Percentiles rank a stretch among this genome's conserved stretches.
Evolutionary conservation across 2,329 filamentous ascomycete genomes (phyloP).

Genomic region (Colletotrichum zoysiae): DNA sequence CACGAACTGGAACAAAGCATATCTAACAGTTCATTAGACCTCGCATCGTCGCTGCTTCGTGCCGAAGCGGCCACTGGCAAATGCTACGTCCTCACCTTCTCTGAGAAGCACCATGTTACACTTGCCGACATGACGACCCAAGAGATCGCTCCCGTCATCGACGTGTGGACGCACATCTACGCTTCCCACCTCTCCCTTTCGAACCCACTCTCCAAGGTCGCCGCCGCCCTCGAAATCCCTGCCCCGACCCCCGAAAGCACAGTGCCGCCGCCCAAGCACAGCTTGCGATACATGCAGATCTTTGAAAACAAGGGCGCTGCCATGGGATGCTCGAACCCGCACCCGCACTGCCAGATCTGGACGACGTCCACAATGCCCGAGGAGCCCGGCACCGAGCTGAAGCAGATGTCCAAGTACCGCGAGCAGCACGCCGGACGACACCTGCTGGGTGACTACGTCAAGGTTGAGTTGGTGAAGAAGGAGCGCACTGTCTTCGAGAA

Average conservation of each 20-base stretch:
- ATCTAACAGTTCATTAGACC: conserved; percentile 60
- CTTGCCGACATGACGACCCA: conserved; percentile 86
- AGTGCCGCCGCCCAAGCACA: conserved; percentile 71
- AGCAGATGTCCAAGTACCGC: conserved; percentile 83
- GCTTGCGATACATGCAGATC: conserved; percentile 98
- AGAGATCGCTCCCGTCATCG: conserved; percentile 85
- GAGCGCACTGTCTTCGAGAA: conserved; percentile 94
- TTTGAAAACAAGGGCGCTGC: conserved; percentile 98
- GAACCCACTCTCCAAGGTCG: conserved; percentile 68
- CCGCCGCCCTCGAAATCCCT: conserved; percentile 56
- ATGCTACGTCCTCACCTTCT: conserved; percentile 98
- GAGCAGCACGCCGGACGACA: conserved; percentile 78
- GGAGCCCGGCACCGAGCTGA: conserved; percentile 84
- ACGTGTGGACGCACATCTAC: conserved; percentile 94
- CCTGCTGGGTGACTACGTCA: conserved; percentile 87
- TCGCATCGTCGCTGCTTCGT: conserved; percentile 81
- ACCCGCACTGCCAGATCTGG: conserved; percentile 98
- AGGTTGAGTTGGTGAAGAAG: conserved; percentile 82
- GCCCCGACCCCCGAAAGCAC: conserved; percentile 53
- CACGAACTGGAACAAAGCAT: neutral
- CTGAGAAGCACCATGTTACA: conserved; percentile 88
- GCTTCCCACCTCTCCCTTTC: conserved; percentile 80
- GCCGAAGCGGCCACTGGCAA: conserved; percentile 91
- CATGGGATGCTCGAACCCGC: conserved; percentile 99
- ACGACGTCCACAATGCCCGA: conserved; percentile 92